A percentile compares a stretch with the other conserved stretches of the same genome.
These are phyloP conservation scores for Chalciporus piperatoides DNA, from an alignment of 1,284 basidiomycete genomes.

Conservation along the genomic window DNA sequence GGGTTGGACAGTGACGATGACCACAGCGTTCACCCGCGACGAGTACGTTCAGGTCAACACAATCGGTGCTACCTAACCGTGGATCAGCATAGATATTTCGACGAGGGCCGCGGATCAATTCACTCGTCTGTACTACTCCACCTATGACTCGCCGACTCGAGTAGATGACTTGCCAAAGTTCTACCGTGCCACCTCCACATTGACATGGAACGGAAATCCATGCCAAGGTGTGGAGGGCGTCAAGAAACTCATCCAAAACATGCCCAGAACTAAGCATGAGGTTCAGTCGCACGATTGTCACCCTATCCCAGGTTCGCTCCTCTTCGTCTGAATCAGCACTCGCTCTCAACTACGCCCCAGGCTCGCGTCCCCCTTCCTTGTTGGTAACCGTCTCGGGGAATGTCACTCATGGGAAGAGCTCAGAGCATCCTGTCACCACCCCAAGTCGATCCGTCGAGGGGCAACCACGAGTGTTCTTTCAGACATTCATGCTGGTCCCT, in stretches of 20 bases:
- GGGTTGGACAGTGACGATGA: conserved; percentile 15
- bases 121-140: conserved; percentile 70
- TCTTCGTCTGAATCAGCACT: conserved; percentile 1
- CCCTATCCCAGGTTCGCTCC: conserved; percentile 69
- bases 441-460: conserved; percentile 59
- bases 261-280: conserved; percentile 76
- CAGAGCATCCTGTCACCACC: conserved; percentile 52
- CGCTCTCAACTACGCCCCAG: conserved; percentile 36
- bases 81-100: conserved; percentile 70
- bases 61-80: conserved; percentile 4
- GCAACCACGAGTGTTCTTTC: conserved; percentile 78
- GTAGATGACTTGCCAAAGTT: conserved; percentile 69
- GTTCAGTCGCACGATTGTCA: conserved; percentile 85
- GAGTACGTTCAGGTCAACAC: conserved; percentile 28
- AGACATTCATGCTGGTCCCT: conserved; percentile 80
- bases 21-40: conserved; percentile 33
- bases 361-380: conserved; percentile 71
- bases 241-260: conserved; percentile 58
- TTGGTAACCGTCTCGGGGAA: conserved; percentile 74
- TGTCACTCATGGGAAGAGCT: conserved; percentile 67
- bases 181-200: conserved; percentile 68
- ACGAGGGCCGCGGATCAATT: conserved; percentile 78
- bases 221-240: conserved; percentile 68
- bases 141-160: conserved; percentile 73
- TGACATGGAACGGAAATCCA: conserved; percentile 85